Percentiles rank a stretch among this genome's conserved stretches.
Conservation (phyloP, 345 rosid genomes). For the Lepidium didymum region DNA sequence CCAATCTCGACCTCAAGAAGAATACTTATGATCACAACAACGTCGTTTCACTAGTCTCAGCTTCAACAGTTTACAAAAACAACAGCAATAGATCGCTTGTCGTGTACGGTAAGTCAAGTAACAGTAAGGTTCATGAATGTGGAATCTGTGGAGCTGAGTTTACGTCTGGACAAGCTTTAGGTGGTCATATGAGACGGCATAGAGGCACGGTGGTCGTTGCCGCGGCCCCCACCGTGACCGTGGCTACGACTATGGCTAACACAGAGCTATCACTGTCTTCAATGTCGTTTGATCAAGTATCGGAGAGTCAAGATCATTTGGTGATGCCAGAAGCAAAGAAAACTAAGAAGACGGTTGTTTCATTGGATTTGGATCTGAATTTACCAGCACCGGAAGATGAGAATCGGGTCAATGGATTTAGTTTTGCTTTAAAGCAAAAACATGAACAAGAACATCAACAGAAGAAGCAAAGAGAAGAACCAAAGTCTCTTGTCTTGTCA, state of each 20-base stretch:
- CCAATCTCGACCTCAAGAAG: slow-evolving; percentile 27
- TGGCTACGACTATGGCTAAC: slow-evolving; percentile 17
- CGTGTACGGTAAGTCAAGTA: slow-evolving; percentile 10
- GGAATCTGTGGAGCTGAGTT: slow-evolving; percentile 85
- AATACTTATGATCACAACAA: slow-evolving; percentile 31
- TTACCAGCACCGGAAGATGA: slow-evolving; percentile 91
- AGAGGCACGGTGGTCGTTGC: slow-evolving; percentile 32
- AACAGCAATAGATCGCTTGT: slow-evolving; percentile 23
- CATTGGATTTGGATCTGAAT: slow-evolving; percentile 84
- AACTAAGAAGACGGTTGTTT: slow-evolving; percentile 37
- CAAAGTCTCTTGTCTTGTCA: slow-evolving; percentile 46
- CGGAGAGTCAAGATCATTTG: slow-evolving; percentile 37
- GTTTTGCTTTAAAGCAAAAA: slow-evolving; percentile 55
- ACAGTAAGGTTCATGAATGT: slow-evolving; percentile 74
- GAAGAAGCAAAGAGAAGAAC: slow-evolving; percentile 27
- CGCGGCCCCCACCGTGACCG: neutral
- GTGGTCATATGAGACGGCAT: slow-evolving; percentile 97
- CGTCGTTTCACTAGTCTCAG: slow-evolving; percentile 47
- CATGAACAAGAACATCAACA: slow-evolving; percentile 34
- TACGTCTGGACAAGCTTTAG: slow-evolving; percentile 89
- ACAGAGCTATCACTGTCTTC: slow-evolving; percentile 40
- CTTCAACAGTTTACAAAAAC: slow-evolving; percentile 33
- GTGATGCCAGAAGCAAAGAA: slow-evolving; percentile 15
- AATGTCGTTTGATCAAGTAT: slow-evolving; percentile 33
- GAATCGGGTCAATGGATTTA: slow-evolving; percentile 29